A percentile compares a stretch with the other conserved stretches of the same genome.
These are phyloP conservation scores for Ustilago curta DNA, from an alignment of 1,284 basidiomycete species.

Conservation along the genomic window DNA sequence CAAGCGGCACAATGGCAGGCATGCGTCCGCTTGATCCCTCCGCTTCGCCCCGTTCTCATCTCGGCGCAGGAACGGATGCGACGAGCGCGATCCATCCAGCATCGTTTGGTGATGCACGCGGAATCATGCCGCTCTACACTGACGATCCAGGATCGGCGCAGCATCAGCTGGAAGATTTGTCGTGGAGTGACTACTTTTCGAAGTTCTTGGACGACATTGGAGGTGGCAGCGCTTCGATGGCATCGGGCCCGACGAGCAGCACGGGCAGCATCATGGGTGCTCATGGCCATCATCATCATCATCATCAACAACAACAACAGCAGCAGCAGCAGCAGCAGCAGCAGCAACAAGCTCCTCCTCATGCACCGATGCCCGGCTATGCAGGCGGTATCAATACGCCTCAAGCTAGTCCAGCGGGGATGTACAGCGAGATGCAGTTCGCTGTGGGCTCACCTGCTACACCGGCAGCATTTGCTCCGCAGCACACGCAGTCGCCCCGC, in stretches of 20 bases:
- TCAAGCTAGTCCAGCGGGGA: slow-evolving; percentile 1
- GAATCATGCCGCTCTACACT: slow-evolving; percentile 44
- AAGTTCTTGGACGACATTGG: slow-evolving; percentile 48
- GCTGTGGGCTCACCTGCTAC: slow-evolving; percentile 29
- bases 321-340: background rate
- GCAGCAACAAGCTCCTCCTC: background rate
- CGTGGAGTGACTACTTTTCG: slow-evolving; percentile 55
- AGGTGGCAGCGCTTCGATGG: slow-evolving; percentile 21
- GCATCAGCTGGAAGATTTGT: slow-evolving; percentile 49
- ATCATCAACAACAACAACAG: too few species aligned
- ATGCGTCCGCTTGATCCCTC: slow-evolving; percentile 4
- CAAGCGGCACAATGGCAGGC: background rate
- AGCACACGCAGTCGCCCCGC: slow-evolving; percentile 21
- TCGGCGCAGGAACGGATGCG: slow-evolving; percentile 2
- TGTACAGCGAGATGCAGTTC: slow-evolving; percentile 32
- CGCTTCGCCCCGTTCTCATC: slow-evolving; percentile 13
- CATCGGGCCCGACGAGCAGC: slow-evolving; percentile 3
- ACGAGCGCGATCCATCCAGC: slow-evolving; percentile 29
- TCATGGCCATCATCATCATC: slow-evolving; percentile 4
- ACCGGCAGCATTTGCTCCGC: background rate
- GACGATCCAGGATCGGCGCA: slow-evolving; percentile 38
- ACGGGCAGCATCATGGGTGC: slow-evolving; percentile 5
- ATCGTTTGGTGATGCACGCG: slow-evolving; percentile 48
- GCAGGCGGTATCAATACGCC: slow-evolving; percentile 6
- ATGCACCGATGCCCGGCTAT: slow-evolving; percentile 12